Evolutionary conservation across 2,329 filamentous ascomycete species (phyloP), one percentile per base, ranked within the genome.

Genomic region (Hirsutella minnesotensis): DNA sequence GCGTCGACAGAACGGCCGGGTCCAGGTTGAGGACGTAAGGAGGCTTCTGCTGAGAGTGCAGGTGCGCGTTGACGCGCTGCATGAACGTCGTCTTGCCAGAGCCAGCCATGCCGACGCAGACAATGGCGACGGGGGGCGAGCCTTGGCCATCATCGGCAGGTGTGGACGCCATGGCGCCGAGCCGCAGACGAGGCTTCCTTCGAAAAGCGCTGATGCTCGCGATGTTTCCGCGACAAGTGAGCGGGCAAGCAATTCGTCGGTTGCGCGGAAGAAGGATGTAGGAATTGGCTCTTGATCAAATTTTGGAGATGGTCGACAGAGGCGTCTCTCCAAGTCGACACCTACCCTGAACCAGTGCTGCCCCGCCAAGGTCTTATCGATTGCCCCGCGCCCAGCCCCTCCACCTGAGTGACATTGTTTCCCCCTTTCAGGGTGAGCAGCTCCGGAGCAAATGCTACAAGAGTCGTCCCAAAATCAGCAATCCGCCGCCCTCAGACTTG

Each of bases 61-160:
- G 80, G 60, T 98, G 77, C 1, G 90, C 83, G 62, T 95, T 95
- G 56, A 98, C 92, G 56, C 92, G 81, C 61, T 96, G 90, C 90
- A 98, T 96, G 60, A 98, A 98, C 0, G 94, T 98, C n/a, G 92
- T 98, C 71, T 98, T 98, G 56, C 92, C 92, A 15, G 88, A 94
- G 54, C 92, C 90, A 56, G 92, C 92, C 90, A 96, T 96, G 70
- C 92, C 92, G 39, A 98, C 81, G 63, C 89, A 95, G 55, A 96
- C 88, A 46, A 98, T 81, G 47, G 86, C 49, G 15, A 59, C 51
- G 9, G 55, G 46, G 20, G 54, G 47, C 43, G 51, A 46, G 20
- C n/a, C 39, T 18, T 47, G 39, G 38, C 13, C 21, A n/a, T 12
- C 24, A 13, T 15, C 21, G 13, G 20, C 3, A 13, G 38, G 52